Evolutionary conservation across 331 rosid species (phyloP).

Genomic region (Pyracantha coccinea): DNA sequence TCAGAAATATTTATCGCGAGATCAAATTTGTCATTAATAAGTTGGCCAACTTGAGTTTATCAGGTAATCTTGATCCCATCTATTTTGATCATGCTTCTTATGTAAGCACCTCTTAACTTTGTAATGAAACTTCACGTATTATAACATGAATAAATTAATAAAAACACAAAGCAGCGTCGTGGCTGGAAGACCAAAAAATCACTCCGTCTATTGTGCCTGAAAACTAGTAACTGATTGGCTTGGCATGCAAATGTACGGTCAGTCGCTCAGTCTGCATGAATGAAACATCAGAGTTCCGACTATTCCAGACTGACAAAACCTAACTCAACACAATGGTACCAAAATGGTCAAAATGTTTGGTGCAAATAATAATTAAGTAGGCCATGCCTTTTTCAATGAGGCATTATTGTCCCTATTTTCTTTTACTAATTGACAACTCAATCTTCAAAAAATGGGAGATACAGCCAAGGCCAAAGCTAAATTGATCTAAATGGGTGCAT

Average conservation of each 20-base stretch:
- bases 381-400: background rate
- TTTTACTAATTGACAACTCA: slow-evolving; percentile 4
- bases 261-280: background rate
- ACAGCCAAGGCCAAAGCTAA: background rate
- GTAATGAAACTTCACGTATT: background rate
- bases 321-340: slow-evolving; percentile 2
- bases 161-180: background rate
- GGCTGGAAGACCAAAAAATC: too few species aligned
- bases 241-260: background rate
- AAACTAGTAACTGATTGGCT: background rate
- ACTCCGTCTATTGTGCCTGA: background rate
- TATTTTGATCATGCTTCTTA: too few species aligned
- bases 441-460: background rate
- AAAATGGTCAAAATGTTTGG: background rate
- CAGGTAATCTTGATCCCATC: too few species aligned
- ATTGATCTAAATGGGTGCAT: too few species aligned
- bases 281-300: background rate
- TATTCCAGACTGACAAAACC: background rate
- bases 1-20: too few species aligned
- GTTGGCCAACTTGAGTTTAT: background rate
- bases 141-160: background rate
- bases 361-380: slow-evolving; percentile 1
- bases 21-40: too few species aligned
- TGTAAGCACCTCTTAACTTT: too few species aligned
- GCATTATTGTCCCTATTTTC: too few species aligned